These are phyloP conservation scores for Solanum verrucosum DNA, from an alignment of 257 asterid species.

Conservation along the genomic window DNA sequence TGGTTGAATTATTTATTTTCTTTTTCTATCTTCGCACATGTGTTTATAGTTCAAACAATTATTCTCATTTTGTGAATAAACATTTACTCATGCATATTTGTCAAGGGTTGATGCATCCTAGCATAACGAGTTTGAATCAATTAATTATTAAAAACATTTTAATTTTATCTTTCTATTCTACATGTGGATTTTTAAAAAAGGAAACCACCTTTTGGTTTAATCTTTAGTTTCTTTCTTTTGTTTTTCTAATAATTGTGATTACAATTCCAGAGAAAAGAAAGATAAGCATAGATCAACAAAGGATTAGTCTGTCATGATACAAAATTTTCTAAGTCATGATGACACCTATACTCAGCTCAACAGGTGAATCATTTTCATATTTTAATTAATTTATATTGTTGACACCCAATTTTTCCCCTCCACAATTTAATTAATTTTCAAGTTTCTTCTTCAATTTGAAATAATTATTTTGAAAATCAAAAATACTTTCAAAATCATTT, in stretches of 20 bases:
- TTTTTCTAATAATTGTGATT: not conserved
- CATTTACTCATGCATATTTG: not conserved
- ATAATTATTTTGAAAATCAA: too few species aligned
- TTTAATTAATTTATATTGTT: not conserved
- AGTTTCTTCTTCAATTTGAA: not conserved
- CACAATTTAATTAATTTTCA: not conserved
- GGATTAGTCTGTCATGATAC: not conserved
- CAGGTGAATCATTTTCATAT: not conserved
- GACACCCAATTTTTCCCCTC: not conserved
- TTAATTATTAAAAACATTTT: not conserved
- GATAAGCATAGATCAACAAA: not conserved
- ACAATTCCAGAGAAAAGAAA: not conserved
- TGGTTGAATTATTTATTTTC: not conserved
- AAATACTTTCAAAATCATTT: not conserved
- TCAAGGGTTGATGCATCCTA: not conserved
- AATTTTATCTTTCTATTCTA: not conserved
- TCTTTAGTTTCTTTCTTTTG: not conserved
- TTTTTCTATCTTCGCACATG: not conserved
- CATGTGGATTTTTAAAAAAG: not conserved
- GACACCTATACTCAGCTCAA: not conserved
- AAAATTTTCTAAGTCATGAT: not conserved
- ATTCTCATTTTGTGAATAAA: not conserved
- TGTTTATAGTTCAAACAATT: not conserved
- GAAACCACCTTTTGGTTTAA: not conserved
- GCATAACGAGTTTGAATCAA: not conserved